Conservation (phyloP, 1,284 basidiomycete species). For the Cryptococcus maquisensis region DNA sequence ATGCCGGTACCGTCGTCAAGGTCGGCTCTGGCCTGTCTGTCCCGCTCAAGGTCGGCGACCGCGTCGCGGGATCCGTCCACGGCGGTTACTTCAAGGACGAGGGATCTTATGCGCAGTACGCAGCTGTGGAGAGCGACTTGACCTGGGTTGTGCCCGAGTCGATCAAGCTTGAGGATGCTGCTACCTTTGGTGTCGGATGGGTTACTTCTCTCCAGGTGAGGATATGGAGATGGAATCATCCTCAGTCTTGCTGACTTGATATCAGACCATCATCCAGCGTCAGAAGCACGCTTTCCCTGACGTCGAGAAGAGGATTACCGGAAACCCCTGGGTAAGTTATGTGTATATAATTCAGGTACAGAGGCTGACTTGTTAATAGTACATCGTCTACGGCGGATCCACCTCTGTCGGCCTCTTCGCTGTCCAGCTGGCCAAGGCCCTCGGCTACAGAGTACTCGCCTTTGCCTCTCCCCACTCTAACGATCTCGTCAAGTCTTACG, state of each 20-base stretch:
- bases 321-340: slow-evolving; percentile 23
- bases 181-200: slow-evolving; percentile 48
- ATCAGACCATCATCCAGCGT: slow-evolving; percentile 40
- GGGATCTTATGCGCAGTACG: slow-evolving; percentile 50
- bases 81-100: slow-evolving; percentile 45
- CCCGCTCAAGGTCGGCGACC: slow-evolving; percentile 49
- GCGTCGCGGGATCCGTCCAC: slow-evolving; percentile 52
- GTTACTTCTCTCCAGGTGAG: slow-evolving; percentile 45
- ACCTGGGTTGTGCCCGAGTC: slow-evolving; percentile 26
- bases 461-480: slow-evolving; percentile 49
- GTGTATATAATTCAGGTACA: not conserved
- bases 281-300: slow-evolving; percentile 35
- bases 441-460: slow-evolving; percentile 51
- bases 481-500: slow-evolving; percentile 49
- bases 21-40: slow-evolving; percentile 43
- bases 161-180: slow-evolving; percentile 47
- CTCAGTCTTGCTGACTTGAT: too few species aligned
- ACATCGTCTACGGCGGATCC: slow-evolving; percentile 52
- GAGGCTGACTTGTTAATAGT: slow-evolving; percentile 4
- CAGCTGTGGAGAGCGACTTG: slow-evolving; percentile 34
- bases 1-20: slow-evolving; percentile 50
- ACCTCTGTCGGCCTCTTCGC: slow-evolving; percentile 52
- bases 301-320: slow-evolving; percentile 15
- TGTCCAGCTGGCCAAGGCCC: slow-evolving; percentile 50
- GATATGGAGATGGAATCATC: not conserved